These are phyloP conservation scores for Orychophragmus violaceus DNA, from an alignment of 345 rosid genomes.

Conservation along the genomic window DNA sequence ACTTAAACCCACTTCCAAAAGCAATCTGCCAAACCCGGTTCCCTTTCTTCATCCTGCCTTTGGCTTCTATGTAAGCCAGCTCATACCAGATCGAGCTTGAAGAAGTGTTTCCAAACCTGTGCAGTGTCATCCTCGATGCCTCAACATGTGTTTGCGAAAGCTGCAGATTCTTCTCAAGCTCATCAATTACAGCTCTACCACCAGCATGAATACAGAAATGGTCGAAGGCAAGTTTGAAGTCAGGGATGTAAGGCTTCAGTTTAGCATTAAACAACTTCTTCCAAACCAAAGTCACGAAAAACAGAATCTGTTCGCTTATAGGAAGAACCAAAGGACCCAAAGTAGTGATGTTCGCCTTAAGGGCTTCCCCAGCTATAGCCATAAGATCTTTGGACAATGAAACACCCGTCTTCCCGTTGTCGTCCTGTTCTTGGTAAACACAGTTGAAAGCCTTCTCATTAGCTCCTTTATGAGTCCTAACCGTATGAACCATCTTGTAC, in stretches of 20 bases:
- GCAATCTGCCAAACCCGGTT: conserved; percentile 78
- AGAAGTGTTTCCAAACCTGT: conserved; percentile 30
- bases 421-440: conserved; percentile 87
- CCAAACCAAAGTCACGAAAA: conserved; percentile 60
- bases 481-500: conserved; percentile 78
- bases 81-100: conserved; percentile 96
- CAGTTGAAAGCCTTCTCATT: conserved; percentile 77
- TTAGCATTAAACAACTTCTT: conserved; percentile 56
- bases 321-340: conserved; percentile 93
- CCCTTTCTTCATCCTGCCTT: conserved; percentile 77
- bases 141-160: conserved; percentile 63
- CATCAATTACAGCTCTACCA: conserved; percentile 89
- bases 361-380: conserved; percentile 89
- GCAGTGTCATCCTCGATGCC: conserved; percentile 85
- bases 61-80: conserved; percentile 73
- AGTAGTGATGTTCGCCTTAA: conserved; percentile 78
- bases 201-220: conserved; percentile 36
- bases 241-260: conserved; percentile 82
- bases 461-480: conserved; percentile 90
- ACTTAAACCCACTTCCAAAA: conserved; percentile 42
- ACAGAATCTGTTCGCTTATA: conserved; percentile 77
- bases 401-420: conserved; percentile 70
- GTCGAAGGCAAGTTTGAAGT: conserved; percentile 87
- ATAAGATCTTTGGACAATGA: conserved; percentile 82
- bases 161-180: conserved; percentile 91